Evolutionary conservation across 2,329 filamentous ascomycete genomes (phyloP).

Genomic region (Lachnellula suecica): DNA sequence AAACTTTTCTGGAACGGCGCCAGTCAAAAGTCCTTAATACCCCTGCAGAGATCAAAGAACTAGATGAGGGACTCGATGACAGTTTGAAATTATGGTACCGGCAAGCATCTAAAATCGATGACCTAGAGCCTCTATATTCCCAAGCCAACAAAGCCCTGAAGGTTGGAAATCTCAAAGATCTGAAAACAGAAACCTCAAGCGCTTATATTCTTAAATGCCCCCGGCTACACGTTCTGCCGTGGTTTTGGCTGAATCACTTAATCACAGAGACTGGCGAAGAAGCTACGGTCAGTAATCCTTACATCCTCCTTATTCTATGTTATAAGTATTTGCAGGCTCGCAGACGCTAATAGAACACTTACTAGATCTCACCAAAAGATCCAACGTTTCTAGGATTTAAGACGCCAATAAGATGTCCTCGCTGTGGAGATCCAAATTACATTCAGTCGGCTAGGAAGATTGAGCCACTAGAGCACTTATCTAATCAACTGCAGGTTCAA

Average conservation of each 20-base stretch:
- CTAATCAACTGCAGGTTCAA: not conserved
- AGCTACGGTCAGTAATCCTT: not conserved
- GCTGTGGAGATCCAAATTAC: not conserved
- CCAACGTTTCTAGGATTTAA: not conserved
- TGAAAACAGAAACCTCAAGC: not conserved
- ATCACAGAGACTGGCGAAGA: not conserved
- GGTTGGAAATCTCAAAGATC: not conserved
- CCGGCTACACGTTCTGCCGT: constrained; percentile 31
- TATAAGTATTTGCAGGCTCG: not conserved
- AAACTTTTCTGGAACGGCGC: not conserved
- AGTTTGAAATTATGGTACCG: not conserved
- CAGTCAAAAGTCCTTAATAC: not conserved
- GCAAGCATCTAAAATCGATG: not conserved
- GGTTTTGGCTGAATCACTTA: not conserved
- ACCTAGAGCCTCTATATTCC: not conserved
- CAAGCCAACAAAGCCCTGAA: not conserved
- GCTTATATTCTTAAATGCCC: constrained; percentile 17
- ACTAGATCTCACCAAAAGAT: too few species aligned
- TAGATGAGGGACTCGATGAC: not conserved
- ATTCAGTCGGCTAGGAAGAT: not conserved
- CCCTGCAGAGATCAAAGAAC: not conserved
- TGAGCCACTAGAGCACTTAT: not conserved
- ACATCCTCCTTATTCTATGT: not conserved
- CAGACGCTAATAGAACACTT: too few species aligned
- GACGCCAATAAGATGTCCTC: not conserved